A percentile compares a stretch with the other conserved stretches of the same genome.
Conservation (phyloP, 176 grass and related monocot species). For the Themeda triandra region DNA sequence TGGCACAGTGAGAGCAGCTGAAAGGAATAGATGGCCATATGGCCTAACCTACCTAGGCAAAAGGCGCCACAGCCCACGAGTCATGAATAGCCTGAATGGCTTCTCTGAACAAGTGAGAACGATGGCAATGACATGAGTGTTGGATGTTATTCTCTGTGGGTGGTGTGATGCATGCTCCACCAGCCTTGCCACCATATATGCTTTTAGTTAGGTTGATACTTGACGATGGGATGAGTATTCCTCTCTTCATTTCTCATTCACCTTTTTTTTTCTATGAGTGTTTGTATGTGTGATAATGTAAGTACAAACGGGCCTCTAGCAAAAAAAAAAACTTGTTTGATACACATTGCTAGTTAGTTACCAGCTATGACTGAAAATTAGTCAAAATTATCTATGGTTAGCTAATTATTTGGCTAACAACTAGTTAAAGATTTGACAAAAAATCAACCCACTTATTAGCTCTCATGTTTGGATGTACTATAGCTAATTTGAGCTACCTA, state of each 20-base stretch:
- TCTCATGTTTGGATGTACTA: no score
- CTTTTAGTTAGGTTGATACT: not conserved
- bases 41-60: not conserved
- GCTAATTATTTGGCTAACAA: no score
- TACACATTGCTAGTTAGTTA: no score
- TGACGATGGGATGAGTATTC: not conserved
- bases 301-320: not conserved
- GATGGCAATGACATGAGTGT: not conserved
- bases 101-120: not conserved
- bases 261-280: not conserved
- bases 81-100: constrained; percentile 26
- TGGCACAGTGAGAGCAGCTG: not conserved
- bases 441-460: no score
- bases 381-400: no score
- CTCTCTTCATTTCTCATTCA: not conserved
- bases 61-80: not conserved
- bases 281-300: not conserved
- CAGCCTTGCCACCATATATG: not conserved
- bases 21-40: not conserved
- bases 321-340: no score
- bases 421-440: no score
- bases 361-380: no score
- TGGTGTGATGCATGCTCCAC: constrained; percentile 9
- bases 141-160: constrained; percentile 20
- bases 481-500: no score